Percentiles rank a stretch among this genome's conserved stretches.
Evolutionary conservation across 2,329 filamentous ascomycete species (phyloP).

Genomic region (Talaromyces funiculosus): DNA sequence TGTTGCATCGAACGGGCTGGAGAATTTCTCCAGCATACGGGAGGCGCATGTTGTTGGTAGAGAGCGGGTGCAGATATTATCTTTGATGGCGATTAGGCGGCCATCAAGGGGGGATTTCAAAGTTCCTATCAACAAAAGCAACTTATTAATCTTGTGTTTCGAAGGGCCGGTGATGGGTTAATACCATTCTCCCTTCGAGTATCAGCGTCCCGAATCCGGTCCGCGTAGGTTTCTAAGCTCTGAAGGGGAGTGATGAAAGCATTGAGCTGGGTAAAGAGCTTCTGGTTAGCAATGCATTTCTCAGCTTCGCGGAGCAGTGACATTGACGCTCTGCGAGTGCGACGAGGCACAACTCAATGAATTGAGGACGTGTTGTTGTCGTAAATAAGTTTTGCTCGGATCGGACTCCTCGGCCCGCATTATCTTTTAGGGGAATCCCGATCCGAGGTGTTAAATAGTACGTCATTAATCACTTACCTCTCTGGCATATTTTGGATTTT

Average conservation of each 20-base stretch:
- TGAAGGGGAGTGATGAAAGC: constrained; percentile 37
- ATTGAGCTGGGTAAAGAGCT: constrained; percentile 32
- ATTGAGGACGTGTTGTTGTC: neutral
- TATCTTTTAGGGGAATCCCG: neutral
- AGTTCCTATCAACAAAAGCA: constrained; percentile 23
- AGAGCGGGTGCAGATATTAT: constrained; percentile 65
- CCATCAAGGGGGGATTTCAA: constrained; percentile 38
- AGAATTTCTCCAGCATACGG: constrained; percentile 62
- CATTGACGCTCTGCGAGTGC: constrained; percentile 29
- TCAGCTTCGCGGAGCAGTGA: constrained; percentile 42
- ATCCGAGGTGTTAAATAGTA: constrained; percentile 7
- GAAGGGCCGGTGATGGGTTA: no score
- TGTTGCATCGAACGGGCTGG: constrained; percentile 75
- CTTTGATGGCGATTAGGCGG: constrained; percentile 61
- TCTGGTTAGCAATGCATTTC: constrained; percentile 38
- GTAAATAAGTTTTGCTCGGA: neutral
- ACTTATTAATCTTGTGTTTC: neutral
- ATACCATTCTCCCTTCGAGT: constrained; percentile 31
- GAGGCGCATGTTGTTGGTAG: constrained; percentile 82
- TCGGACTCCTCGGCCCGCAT: constrained; percentile 1
- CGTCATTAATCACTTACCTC: constrained; percentile 3
- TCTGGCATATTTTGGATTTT: neutral
- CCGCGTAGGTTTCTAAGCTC: constrained; percentile 28
- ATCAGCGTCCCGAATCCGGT: constrained; percentile 35
- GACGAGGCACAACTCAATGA: neutral